Percentiles rank a stretch among this genome's conserved stretches.
These are phyloP conservation scores for Saccharomycodes ludwigii DNA, from an alignment of 805 yeast genomes.

Conservation along the genomic window DNA sequence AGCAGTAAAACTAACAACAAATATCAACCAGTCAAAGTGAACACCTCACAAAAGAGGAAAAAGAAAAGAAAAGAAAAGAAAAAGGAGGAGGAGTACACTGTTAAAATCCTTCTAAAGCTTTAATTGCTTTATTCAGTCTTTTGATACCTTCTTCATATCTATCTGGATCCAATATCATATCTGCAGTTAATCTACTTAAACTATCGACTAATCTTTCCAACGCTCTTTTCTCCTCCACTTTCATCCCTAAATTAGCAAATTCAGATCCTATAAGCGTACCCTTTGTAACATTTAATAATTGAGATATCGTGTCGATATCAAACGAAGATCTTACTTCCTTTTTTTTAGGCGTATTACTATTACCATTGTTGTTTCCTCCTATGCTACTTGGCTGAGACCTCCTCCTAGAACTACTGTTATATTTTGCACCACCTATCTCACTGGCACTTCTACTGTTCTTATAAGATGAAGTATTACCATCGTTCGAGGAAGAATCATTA, in stretches of 20 bases:
- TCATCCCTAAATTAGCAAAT: conserved; percentile 60
- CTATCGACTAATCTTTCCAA: conserved; percentile 81
- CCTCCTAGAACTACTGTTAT: too few species aligned
- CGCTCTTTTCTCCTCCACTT: conserved; percentile 62
- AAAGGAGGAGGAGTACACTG: too few species aligned
- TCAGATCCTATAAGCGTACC: conserved; percentile 39
- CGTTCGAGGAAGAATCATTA: too few species aligned
- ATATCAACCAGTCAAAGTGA: too few species aligned
- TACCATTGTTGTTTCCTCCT: too few species aligned
- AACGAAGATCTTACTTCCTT: conserved; percentile 12
- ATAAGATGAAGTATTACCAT: too few species aligned
- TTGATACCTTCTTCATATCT: conserved; percentile 70
- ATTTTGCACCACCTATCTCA: too few species aligned
- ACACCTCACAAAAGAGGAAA: too few species aligned
- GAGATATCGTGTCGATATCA: conserved; percentile 24
- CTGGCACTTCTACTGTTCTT: too few species aligned
- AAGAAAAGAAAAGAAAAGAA: too few species aligned
- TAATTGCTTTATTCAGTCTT: conserved; percentile 68
- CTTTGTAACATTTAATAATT: conserved; percentile 27
- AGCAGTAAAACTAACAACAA: too few species aligned
- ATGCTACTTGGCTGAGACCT: conserved; percentile 1
- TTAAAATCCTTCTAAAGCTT: conserved; percentile 74
- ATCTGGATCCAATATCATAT: conserved; percentile 76
- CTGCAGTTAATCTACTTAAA: conserved; percentile 74
- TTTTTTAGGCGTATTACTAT: too few species aligned